Evolutionary conservation across 116 monocot genomes (phyloP), one percentile per base, ranked within the genome.

Genomic region (Trichopus zeylanicus): DNA sequence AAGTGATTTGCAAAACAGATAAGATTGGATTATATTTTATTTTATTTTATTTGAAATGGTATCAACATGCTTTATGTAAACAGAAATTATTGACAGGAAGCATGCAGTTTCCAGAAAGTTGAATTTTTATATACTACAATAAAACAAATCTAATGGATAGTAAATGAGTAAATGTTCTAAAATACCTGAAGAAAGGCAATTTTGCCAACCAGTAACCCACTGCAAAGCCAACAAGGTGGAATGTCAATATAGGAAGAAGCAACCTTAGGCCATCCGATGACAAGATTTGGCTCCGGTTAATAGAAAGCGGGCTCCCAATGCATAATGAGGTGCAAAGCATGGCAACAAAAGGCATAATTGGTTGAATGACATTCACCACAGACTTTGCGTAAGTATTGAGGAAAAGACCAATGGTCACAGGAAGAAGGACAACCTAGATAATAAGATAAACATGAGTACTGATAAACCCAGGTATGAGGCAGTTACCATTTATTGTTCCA

Each of bases 281-380:
- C 26, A 95, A 67, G 51, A 95, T 83, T 34, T 79, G 83, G 25
- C 70, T 67, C 63, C 84, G 68, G 56, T 95, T 95, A 20, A 95
- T 95, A 31, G 95, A 81, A 65, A 95, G 87, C 61, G 95, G 95
- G 65, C 95, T 95, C 60, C 95, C 95, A 55, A 95, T 95, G 46
- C 95, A 95, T 19, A 87, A 19, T 19, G 95, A 84, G 29, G 95
- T 95, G 70, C 95, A 95, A 29, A 84, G 34, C 95, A 95, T 87
- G 24, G 95, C 95, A 61, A 95, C 73, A 77, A 95, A 84, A 19
- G 95, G 90, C 95, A 95, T 95, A 31, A 95, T 47, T 48, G 90
- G 95, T 53, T 73, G 81, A 29, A 95, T 77, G 10, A 73, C 58
- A 63, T 90, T 77, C 29, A 87, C 95, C 39, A 84, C 73, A 27